phyloP scores from a whole-genome alignment of 108 stramenopile species.

The Mediolabrus comicus region DNA sequence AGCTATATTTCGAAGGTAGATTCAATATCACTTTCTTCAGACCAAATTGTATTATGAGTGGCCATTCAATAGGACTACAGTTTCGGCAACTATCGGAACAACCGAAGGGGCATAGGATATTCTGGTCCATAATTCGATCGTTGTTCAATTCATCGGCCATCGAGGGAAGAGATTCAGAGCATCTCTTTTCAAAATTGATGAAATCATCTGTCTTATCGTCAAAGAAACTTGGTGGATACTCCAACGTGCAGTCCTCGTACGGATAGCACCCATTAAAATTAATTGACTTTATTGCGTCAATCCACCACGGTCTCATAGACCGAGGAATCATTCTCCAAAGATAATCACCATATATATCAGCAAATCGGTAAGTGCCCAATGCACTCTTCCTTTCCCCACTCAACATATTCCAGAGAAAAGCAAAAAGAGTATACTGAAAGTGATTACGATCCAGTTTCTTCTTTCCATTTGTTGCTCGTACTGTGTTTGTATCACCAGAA shows the following conservation, averaged over 20 bases:
- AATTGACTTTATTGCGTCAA: not conserved
- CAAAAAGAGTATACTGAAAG: not conserved
- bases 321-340: not conserved
- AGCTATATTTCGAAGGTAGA: not conserved
- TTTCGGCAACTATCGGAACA: not conserved
- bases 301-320: not conserved
- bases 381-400: not conserved
- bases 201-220: not conserved
- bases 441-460: not conserved
- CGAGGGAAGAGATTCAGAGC: not conserved
- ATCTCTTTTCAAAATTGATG: not conserved
- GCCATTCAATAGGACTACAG: not conserved
- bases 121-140: not conserved
- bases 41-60: not conserved
- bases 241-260: not conserved
- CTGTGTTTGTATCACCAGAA: too few species aligned
- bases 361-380: not conserved
- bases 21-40: not conserved
- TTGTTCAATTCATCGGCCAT: not conserved
- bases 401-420: not conserved
- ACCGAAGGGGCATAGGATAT: not conserved
- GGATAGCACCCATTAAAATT: not conserved
- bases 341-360: not conserved
- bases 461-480: too few species aligned
- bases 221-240: not conserved